These are phyloP conservation scores for Lactifluus hygrophoroides DNA, from an alignment of 768 basidiomycete species.

Conservation along the genomic window DNA sequence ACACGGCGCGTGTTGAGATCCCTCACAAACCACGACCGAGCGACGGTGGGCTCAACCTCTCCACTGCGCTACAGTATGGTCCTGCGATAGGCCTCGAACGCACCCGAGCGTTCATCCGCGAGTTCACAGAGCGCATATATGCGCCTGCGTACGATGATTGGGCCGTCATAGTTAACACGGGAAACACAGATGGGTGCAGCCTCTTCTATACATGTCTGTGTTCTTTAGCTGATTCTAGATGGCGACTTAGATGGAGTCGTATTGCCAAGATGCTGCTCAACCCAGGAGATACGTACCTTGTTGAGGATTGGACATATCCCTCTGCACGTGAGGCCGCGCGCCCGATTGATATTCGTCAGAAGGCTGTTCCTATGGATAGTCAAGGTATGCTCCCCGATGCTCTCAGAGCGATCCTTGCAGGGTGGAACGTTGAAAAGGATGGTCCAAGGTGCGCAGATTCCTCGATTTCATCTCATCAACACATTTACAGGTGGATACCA, in stretches of 20 bases:
- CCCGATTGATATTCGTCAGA: conserved; percentile 36
- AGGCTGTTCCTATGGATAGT: conserved; percentile 66
- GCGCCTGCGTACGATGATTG: conserved; percentile 57
- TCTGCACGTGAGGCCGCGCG: conserved; percentile 35
- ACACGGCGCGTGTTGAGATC: conserved; percentile 42
- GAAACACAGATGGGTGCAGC: conserved; percentile 57
- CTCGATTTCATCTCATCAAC: background rate
- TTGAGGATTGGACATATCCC: conserved; percentile 73
- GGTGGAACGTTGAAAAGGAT: conserved; percentile 49
- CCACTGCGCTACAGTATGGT: conserved; percentile 64
- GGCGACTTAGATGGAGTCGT: conserved; percentile 40
- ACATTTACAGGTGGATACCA: conserved; percentile 22
- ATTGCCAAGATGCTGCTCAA: conserved; percentile 54
- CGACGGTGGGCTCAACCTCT: conserved; percentile 45
- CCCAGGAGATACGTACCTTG: conserved; percentile 49
- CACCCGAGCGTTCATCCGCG: conserved; percentile 46
- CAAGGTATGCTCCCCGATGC: conserved; percentile 59
- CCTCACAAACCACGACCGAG: conserved; percentile 48
- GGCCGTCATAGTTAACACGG: conserved; percentile 46
- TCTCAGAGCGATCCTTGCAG: conserved; percentile 48
- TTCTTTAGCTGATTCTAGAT: background rate
- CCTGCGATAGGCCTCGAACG: conserved; percentile 43
- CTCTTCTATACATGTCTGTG: background rate
- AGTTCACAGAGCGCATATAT: conserved; percentile 47
- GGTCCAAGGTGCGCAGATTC: background rate